phyloP scores from a whole-genome alignment of 208 protist genomes.

The Trichomonas gallinae region DNA sequence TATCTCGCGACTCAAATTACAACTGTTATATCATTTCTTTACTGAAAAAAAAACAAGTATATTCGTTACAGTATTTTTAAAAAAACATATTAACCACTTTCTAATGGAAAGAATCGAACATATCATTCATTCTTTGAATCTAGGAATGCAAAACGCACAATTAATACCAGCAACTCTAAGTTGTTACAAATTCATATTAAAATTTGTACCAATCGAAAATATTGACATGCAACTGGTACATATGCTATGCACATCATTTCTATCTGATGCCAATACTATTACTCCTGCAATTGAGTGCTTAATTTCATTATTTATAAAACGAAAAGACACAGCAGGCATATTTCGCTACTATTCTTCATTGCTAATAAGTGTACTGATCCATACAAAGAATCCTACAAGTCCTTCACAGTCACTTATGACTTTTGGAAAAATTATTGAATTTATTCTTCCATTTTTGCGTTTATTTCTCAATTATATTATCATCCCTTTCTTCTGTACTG shows the following conservation, averaged over 20 bases:
- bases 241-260: neutral
- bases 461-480: neutral
- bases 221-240: neutral
- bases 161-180: neutral
- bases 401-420: neutral
- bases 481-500: neutral
- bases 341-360: neutral
- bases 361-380: neutral
- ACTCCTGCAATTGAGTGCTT: neutral
- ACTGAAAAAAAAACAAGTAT: neutral
- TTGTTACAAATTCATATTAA: neutral
- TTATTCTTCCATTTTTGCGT: neutral
- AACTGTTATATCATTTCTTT: neutral
- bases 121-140: neutral
- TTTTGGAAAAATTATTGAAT: neutral
- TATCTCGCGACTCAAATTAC: neutral
- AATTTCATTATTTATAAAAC: neutral
- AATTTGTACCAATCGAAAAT: neutral
- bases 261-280: neutral
- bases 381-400: neutral
- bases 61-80: neutral
- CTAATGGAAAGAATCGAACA: neutral
- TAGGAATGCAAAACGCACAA: neutral
- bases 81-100: neutral
- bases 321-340: neutral